Evolutionary conservation across 176 grass and related monocot species (phyloP).

Genomic region (Carex kokanica): DNA sequence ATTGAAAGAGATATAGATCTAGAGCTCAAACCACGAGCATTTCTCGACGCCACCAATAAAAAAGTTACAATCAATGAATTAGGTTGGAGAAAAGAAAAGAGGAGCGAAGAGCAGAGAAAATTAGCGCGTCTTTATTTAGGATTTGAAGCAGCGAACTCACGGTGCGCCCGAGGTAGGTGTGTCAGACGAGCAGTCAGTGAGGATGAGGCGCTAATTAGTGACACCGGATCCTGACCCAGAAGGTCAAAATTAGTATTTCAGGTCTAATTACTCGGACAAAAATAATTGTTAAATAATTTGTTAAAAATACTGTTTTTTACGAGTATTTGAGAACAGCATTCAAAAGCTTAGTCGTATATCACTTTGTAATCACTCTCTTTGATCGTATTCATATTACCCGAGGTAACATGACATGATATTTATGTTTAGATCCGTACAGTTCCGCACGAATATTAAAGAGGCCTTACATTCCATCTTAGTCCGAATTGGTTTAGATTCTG

Average conservation of each 20-base stretch:
- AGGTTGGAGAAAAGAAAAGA: background rate
- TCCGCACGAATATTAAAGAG: too few relatives aligned
- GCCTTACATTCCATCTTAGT: too few relatives aligned
- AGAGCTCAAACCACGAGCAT: conserved; percentile 43
- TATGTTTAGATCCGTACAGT: too few relatives aligned
- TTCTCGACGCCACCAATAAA: conserved; percentile 17
- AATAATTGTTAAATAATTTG: background rate
- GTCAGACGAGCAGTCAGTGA: conserved; percentile 25
- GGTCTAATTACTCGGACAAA: background rate
- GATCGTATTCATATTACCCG: too few relatives aligned
- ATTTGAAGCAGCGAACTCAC: conserved; percentile 44
- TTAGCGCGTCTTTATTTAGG: conserved; percentile 39
- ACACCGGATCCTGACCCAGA: conserved; percentile 6
- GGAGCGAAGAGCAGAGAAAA: background rate
- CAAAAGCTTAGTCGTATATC: too few relatives aligned
- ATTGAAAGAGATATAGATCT: conserved; percentile 34
- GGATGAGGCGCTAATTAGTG: background rate
- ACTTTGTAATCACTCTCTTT: too few relatives aligned
- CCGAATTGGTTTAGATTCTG: too few relatives aligned
- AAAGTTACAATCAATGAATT: background rate
- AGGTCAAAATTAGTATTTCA: background rate
- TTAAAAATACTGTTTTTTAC: background rate
- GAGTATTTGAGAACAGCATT: too few relatives aligned
- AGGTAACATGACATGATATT: too few relatives aligned
- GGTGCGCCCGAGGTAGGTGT: background rate